Percentiles rank a stretch among this genome's conserved stretches.
Conservation (phyloP, 2,329 filamentous ascomycete species). For the Fonsecaea nubica region DNA sequence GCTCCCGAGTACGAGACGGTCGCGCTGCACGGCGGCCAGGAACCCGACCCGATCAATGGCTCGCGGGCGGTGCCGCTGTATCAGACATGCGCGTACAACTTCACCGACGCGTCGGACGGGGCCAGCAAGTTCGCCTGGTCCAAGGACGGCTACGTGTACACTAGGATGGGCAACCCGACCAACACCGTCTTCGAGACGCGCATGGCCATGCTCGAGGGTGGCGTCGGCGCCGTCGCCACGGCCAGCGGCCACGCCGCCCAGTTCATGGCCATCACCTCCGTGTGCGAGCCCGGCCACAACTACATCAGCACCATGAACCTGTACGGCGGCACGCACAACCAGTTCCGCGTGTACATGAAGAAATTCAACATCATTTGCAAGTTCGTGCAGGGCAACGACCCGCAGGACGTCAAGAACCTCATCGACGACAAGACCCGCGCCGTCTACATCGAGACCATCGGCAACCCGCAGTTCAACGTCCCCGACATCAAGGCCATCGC, state of each 20-base stretch:
- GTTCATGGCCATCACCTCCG: slow-evolving; percentile 79
- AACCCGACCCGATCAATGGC: slow-evolving; percentile 80
- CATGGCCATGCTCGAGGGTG: slow-evolving; percentile 67
- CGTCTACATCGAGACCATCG: slow-evolving; percentile 84
- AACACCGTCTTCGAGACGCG: slow-evolving; percentile 91
- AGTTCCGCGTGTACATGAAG: slow-evolving; percentile 83
- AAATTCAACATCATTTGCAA: slow-evolving; percentile 80
- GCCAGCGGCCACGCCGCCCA: slow-evolving; percentile 84
- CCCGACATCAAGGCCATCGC: slow-evolving; percentile 83
- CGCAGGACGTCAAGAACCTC: slow-evolving; percentile 73
- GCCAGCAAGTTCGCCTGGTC: slow-evolving; percentile 94
- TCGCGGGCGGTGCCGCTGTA: slow-evolving; percentile 94
- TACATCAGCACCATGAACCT: slow-evolving; percentile 84
- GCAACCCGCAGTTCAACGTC: slow-evolving; percentile 86
- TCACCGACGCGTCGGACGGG: slow-evolving; percentile 95
- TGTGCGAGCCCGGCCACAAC: slow-evolving; percentile 83
- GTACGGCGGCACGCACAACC: slow-evolving; percentile 91
- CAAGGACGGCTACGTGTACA: slow-evolving; percentile 97
- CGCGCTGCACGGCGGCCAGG: slow-evolving; percentile 82
- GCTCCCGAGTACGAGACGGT: slow-evolving; percentile 75
- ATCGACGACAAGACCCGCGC: slow-evolving; percentile 91
- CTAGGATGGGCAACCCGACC: slow-evolving; percentile 92
- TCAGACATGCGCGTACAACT: slow-evolving; percentile 85
- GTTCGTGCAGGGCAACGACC: slow-evolving; percentile 72
- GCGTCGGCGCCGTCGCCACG: slow-evolving; percentile 65